Evolutionary conservation across 805 yeast genomes (phyloP), one percentile per base, ranked within the genome.

Genomic region (Teunomyces barrocoloradensis): DNA sequence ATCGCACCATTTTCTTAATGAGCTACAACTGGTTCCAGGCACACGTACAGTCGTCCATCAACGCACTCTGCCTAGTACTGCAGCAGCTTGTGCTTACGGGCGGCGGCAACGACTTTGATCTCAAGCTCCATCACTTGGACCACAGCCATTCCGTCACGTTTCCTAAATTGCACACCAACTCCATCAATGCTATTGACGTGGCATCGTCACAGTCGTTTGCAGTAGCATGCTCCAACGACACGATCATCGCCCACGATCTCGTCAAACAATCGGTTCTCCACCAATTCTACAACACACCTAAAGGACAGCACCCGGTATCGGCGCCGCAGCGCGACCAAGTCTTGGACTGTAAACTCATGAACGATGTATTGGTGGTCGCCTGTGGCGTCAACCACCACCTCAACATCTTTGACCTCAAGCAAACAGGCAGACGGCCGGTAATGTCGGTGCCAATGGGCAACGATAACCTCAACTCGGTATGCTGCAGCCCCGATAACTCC

Each of bases 311-410:
- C n/a, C 29, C 13, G 13, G 18, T 37, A 3, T 27, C 13, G 15
- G 6, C 44, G 9, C 37, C 28, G 5, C 23, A 28, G 28, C 36
- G 34, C 20, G 59, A 62, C 48, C 42, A 51, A 18, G 51, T 66
- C 7, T 52, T 59, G 41, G 62, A 55, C 34, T 52, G 60, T 32
- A 52, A 54, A 42, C 47, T 61, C 17, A 34, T 65, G 30, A 55
- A 53, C 34, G 49, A 54, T 20, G 45, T 54, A 15, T 32, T 65
- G 44, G 36, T 61, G 15, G 62, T 55, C 0, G 43, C 60, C 15
- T 65, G 68, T 45, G 71, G 71, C 1, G 49, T 53, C 13, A 60
- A 58, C 42, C 59, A 59, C 43, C 41, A 45, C 13, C 38, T 66
- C 20, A 53, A 53, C 25, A 43, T 66, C 20, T 63, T 52, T 48